Base-by-base conservation (phyloP, 139 green algal species). In the Picochlorum sp. region DNA sequence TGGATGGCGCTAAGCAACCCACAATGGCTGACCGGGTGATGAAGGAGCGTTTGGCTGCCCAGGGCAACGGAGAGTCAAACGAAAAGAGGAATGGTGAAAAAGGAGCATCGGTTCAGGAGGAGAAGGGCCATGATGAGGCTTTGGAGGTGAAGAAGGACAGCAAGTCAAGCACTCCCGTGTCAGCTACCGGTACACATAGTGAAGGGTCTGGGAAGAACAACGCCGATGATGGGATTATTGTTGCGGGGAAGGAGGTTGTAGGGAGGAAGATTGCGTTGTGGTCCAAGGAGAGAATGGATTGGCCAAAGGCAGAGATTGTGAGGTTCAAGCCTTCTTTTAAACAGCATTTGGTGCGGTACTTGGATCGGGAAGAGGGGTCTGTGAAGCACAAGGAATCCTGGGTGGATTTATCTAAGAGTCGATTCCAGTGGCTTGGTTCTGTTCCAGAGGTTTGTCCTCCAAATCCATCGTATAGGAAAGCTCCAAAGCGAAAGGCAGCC, bases 361-460 rank as follows among this genome's bases (percentile, higher is more conserved):
- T 66, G 45, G 56, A 66, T 60, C 49, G 45, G 13, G 8, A 66
- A 4, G 47, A 41, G 34, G 15, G 38, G 31, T 41, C 37, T 18
- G 60, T 74, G 31, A 75, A 71, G 47, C 50, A 66, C 26, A 44
- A 57, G 6, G 80, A 87, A 58, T 18, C 13, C n/a, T 59, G 77
- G 80, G 60, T 84, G 6, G 15, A 51, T 38, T 74, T 88, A 15
- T 52, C n/a, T 2, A 45, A 62, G 23, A 57, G 59, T 20, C 73
- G 67, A 37, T 88, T 88, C 62, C 68, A 78, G 30, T 88, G 80
- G 77, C 54, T 69, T 20, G 23, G 49, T 2, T 45, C 63, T 13
- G 52, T 62, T 28, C 51, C 67, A 8, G 51, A 52, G 3, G 61
- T 20, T 9, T 50, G 69, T 10, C 21, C 65, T 6, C 34, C 75